Conservation (phyloP, 495 filamentous ascomycete genomes). For the Letharia lupina region DNA sequence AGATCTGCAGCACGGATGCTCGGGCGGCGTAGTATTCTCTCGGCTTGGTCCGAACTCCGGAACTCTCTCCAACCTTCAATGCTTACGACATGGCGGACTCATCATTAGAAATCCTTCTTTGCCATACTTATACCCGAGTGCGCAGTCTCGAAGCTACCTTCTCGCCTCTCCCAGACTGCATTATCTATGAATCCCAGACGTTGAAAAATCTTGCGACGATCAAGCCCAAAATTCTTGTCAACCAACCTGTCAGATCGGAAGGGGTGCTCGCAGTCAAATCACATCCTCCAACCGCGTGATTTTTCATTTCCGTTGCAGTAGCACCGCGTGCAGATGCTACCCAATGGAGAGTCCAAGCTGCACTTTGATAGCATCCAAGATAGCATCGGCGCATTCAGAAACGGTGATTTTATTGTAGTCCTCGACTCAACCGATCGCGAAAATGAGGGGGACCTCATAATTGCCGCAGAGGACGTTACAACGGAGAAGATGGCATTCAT, state of each 20-base stretch:
- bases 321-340: constrained; percentile 7
- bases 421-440: constrained; percentile 85
- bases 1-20: neutral
- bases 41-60: neutral
- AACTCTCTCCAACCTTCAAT: neutral
- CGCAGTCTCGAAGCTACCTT: neutral
- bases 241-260: neutral
- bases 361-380: constrained; percentile 82
- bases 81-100: neutral
- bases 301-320: neutral
- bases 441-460: constrained; percentile 97
- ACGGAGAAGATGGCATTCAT: constrained; percentile 90
- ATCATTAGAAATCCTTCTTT: neutral
- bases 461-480: constrained; percentile 79
- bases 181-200: neutral
- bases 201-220: neutral
- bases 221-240: neutral
- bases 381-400: constrained; percentile 78
- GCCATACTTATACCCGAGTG: neutral
- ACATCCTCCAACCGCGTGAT: neutral
- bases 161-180: neutral
- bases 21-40: constrained; percentile 32
- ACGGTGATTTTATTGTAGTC: constrained; percentile 89
- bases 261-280: neutral
- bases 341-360: constrained; percentile 30